These are phyloP conservation scores for Tremella mesenterica DNA, from an alignment of 768 basidiomycete genomes.

Conservation along the genomic window DNA sequence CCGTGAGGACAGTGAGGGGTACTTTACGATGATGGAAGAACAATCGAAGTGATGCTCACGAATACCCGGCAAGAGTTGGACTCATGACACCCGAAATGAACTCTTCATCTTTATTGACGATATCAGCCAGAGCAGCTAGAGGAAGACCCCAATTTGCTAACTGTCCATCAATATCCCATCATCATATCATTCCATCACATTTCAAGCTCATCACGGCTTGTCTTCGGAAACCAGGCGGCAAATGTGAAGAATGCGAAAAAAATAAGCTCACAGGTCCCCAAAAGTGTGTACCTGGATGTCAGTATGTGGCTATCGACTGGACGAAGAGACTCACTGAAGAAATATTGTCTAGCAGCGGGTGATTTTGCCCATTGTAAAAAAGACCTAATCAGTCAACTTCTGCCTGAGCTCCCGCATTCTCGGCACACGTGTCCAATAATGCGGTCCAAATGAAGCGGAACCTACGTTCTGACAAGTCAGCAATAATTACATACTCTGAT, in stretches of 20 bases:
- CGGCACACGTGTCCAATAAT: too few relatives aligned
- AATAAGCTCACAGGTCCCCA: conserved; percentile 82
- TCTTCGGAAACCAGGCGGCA: neutral
- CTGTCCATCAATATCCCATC: conserved; percentile 46
- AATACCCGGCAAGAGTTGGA: conserved; percentile 76
- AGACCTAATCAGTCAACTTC: neutral
- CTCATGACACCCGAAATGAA: conserved; percentile 97
- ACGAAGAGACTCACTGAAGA: conserved; percentile 65
- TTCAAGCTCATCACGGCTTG: conserved; percentile 2
- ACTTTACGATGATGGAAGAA: too few relatives aligned
- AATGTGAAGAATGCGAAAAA: neutral
- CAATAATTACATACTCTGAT: too few relatives aligned
- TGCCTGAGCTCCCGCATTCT: too few relatives aligned
- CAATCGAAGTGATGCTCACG: conserved; percentile 52
- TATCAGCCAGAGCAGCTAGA: conserved; percentile 80
- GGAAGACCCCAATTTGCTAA: conserved; percentile 98
- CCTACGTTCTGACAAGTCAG: too few relatives aligned
- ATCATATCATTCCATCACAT: conserved; percentile 1
- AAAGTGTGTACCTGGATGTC: conserved; percentile 75
- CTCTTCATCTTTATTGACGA: conserved; percentile 80
- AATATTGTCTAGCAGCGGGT: conserved; percentile 84
- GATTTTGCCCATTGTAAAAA: conserved; percentile 63
- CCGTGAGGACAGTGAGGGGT: too few relatives aligned
- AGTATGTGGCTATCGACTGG: neutral
- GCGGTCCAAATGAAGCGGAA: too few relatives aligned